These are phyloP conservation scores for Fusarium bulbicola DNA, from an alignment of 2,329 filamentous ascomycete species.

Conservation along the genomic window DNA sequence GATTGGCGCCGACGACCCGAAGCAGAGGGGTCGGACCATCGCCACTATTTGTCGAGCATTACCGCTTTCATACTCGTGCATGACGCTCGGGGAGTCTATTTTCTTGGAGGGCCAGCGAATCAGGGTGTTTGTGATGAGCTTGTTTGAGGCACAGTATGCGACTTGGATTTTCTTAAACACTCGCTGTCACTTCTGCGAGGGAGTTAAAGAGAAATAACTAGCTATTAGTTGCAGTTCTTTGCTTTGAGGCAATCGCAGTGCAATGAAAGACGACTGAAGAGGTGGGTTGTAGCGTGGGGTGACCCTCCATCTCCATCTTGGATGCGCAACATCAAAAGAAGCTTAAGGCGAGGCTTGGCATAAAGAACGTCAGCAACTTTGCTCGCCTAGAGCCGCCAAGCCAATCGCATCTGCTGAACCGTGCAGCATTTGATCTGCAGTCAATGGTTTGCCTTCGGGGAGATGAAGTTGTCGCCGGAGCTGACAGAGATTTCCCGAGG, in stretches of 20 bases:
- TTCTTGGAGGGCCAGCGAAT: constrained; percentile 29
- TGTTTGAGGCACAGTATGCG: constrained; percentile 15
- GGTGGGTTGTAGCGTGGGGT: constrained; percentile 9
- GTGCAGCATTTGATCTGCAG: background rate
- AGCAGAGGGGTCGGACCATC: constrained; percentile 31
- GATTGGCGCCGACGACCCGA: constrained; percentile 39
- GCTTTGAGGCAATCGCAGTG: background rate
- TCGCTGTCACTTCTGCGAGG: rapidly evolving
- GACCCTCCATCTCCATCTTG: background rate
- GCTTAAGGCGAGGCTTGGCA: constrained; percentile 2
- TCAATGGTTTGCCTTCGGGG: background rate
- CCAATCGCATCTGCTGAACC: background rate
- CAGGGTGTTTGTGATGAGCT: constrained; percentile 13
- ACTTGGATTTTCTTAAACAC: background rate
- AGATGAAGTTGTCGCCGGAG: background rate
- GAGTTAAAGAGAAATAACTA: background rate
- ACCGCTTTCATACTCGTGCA: constrained; percentile 33
- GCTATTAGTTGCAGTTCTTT: background rate
- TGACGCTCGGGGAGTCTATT: constrained; percentile 29
- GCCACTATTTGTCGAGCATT: constrained; percentile 33
- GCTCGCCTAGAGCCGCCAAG: background rate
- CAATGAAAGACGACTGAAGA: background rate
- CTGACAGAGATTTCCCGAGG: too few species aligned
- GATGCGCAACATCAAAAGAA: constrained; percentile 2
- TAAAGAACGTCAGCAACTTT: background rate